Evolutionary conservation across 73 alveolate species (phyloP).

Genomic region (Stentor roeselii): DNA sequence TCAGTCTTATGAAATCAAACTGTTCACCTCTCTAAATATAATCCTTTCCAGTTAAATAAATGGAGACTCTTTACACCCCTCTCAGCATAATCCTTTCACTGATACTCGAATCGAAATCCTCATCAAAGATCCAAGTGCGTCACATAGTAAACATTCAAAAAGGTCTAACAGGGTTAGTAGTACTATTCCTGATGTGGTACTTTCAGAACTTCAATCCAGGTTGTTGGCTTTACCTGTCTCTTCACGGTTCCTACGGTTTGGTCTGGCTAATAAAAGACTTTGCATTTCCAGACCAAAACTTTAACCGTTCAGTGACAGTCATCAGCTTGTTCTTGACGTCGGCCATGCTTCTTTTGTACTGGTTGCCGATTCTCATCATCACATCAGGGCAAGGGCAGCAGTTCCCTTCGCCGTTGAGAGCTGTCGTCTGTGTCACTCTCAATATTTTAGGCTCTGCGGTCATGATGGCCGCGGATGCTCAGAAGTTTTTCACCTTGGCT

Average conservation of each 20-base stretch:
- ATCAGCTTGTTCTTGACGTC: slow-evolving; percentile 33
- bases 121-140: neutral
- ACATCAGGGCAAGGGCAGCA: slow-evolving; percentile 48
- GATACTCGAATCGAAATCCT: neutral
- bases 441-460: slow-evolving; percentile 54
- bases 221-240: slow-evolving; percentile 75
- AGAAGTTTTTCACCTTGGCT: slow-evolving; percentile 58
- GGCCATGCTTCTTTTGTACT: slow-evolving; percentile 50
- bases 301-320: slow-evolving; percentile 58
- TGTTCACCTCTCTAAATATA: too few relatives aligned
- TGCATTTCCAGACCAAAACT: slow-evolving; percentile 85
- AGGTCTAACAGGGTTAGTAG: slow-evolving; percentile 45
- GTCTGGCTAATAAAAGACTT: slow-evolving; percentile 91
- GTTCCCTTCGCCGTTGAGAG: slow-evolving; percentile 36
- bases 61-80: neutral
- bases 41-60: too few relatives aligned
- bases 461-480: slow-evolving; percentile 62
- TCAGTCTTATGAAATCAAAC: too few relatives aligned
- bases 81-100: neutral
- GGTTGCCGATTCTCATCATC: slow-evolving; percentile 50
- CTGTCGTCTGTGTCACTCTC: slow-evolving; percentile 21
- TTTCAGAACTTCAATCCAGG: slow-evolving; percentile 83
- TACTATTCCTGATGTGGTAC: slow-evolving; percentile 73
- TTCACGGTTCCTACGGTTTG: slow-evolving; percentile 96
- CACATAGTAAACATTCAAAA: slow-evolving; percentile 60